Evolutionary conservation across 352 stramenopile genomes (phyloP).

Genomic region (Globisporangium nagaii): DNA sequence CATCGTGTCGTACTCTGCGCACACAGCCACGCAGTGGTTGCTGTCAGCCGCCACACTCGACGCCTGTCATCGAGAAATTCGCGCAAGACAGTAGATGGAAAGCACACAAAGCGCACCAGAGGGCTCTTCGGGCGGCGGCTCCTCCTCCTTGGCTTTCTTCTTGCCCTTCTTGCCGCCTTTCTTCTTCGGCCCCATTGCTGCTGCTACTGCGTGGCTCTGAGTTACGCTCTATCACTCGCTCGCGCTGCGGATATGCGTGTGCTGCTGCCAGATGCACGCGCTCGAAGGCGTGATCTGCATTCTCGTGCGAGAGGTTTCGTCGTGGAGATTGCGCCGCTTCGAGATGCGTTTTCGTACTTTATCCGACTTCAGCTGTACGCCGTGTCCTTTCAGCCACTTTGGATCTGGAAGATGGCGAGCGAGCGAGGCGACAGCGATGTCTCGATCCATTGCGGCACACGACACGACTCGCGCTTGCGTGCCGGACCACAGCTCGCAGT

Average conservation of each 20-base stretch:
- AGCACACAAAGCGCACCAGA: no score
- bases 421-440: no score
- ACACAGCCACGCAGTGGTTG: not conserved
- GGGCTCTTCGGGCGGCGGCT: conserved; percentile 56
- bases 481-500: no score
- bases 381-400: not conserved
- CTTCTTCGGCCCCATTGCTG: conserved; percentile 66
- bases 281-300: not conserved
- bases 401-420: no score
- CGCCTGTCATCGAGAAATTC: no score
- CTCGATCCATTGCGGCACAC: no score
- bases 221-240: not conserved
- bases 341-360: not conserved
- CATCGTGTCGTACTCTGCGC: conserved; percentile 89
- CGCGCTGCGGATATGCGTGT: not conserved
- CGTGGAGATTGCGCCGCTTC: not conserved
- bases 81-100: no score
- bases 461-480: no score
- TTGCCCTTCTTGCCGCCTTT: conserved; percentile 60
- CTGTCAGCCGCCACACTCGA: not conserved
- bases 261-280: not conserved
- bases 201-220: no score
- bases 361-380: not conserved
- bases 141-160: conserved; percentile 67
- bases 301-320: not conserved